Base-by-base conservation (phyloP, 2,329 filamentous ascomycete genomes). In the Beauveria varroae region DNA sequence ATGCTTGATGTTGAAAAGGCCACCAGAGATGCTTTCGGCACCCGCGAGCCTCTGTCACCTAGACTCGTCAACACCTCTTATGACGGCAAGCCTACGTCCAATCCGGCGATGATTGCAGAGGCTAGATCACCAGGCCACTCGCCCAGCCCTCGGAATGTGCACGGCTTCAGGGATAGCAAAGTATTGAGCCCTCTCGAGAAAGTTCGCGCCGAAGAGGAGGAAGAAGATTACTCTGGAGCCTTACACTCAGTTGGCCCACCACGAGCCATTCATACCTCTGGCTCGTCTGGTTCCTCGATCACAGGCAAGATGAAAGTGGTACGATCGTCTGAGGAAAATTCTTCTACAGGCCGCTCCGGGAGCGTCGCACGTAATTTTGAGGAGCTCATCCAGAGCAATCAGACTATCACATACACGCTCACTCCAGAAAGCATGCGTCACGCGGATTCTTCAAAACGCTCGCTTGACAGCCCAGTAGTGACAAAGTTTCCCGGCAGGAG, bases 341-440 rank as follows among this genome's bases (percentile, higher is more conserved):
- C 69, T 40, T 73, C 73, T 26, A 69, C 70, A 20, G 79, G 69
- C 61, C 77, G 75, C 6, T 74, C 78, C 7, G 83, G 84, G 51
- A 83, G 87, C 62, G 83, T 87, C 54, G 82, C 84, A 10, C 84
- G 82, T 52, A 86, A 89, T 67, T 88, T 95, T 68, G 90, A 95
- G 69, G 83, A 92, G 67, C 79, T 93, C 56, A 93, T 95, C 64
- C 85, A 90, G 61, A 92, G 90, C 71, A 88, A 91, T 67, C 85
- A 92, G 70, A 93, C 90, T 1, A 86, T 93, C 49, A 90, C 90
- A 67, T 93, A 89, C 71, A 93, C 90, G 1, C 78, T 93, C 30
- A 95, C 90, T 0, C 90, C 90, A 0, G 86, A 89, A 69, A 90
- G 82, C 66, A 90, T 93, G 83, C 86, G 89, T 63, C 83, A 90